A percentile compares a stretch with the other conserved stretches of the same genome.
Evolutionary conservation across 2,329 filamentous ascomycete species (phyloP).

Genomic region (Aureobasidium sp.): DNA sequence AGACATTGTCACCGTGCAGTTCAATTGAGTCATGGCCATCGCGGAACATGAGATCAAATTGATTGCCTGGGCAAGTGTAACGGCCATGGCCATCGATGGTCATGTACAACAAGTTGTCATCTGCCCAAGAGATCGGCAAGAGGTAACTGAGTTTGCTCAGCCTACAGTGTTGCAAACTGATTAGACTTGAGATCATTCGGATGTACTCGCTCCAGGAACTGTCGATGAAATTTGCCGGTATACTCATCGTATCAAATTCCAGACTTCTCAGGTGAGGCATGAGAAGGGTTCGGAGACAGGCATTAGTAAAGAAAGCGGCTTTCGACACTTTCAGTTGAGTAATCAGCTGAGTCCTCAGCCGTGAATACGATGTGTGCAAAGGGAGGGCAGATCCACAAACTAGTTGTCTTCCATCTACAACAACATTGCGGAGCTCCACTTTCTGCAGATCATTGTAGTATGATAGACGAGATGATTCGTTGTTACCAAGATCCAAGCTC

Average conservation of each 20-base stretch:
- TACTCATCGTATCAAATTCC: not conserved
- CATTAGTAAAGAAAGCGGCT: too few species aligned
- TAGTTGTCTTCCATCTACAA: too few species aligned
- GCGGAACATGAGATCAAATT: not conserved
- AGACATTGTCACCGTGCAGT: not conserved
- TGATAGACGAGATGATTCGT: not conserved
- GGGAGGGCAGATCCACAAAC: too few species aligned
- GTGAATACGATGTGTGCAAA: not conserved
- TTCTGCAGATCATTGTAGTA: not conserved
- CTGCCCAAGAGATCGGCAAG: not conserved
- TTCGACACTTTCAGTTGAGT: not conserved
- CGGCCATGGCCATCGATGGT: not conserved
- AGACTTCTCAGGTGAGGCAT: not conserved
- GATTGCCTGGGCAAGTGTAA: too few species aligned
- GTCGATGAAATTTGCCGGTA: not conserved
- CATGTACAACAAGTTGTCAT: too few species aligned
- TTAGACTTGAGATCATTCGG: not conserved
- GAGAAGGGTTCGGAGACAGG: not conserved
- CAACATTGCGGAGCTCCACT: not conserved
- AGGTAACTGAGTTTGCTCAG: not conserved
- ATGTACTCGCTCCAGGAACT: not conserved
- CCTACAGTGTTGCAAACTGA: not conserved
- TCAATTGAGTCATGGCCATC: not conserved
- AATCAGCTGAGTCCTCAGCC: not conserved
- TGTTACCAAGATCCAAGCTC: not conserved